Evolutionary conservation across 1,139 yeast genomes (phyloP).

Genomic region (Hyphopichia burtonii): DNA sequence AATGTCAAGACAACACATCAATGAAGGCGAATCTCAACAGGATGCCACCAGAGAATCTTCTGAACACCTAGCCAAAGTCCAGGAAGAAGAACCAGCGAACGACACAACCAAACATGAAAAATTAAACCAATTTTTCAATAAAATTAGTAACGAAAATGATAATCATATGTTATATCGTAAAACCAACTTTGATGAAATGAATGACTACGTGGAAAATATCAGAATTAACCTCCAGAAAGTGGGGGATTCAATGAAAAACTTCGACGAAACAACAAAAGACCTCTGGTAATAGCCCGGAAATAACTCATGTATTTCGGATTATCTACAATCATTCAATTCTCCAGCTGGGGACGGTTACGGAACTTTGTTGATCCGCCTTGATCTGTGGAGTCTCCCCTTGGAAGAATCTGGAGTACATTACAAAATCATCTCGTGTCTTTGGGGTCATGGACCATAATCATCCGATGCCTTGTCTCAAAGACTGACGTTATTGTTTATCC

Average conservation of each 20-base stretch:
- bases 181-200: conserved; percentile 40
- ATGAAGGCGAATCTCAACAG: conserved; percentile 15
- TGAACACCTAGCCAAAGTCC: conserved; percentile 4
- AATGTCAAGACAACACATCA: conserved; percentile 45
- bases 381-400: background rate
- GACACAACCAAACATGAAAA: conserved; percentile 5
- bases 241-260: conserved; percentile 41
- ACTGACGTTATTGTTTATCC: background rate
- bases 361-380: background rate
- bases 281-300: conserved; percentile 35
- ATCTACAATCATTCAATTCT: too few species aligned
- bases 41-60: conserved; percentile 20
- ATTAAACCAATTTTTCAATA: conserved; percentile 21
- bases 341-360: too few species aligned
- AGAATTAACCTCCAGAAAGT: conserved; percentile 31
- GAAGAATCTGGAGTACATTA: background rate
- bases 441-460: conserved; percentile 1
- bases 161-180: conserved; percentile 20
- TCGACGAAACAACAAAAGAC: conserved; percentile 38
- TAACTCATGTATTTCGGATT: too few species aligned
- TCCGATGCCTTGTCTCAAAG: background rate
- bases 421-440: background rate
- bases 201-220: conserved; percentile 36
- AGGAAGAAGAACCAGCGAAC: conserved; percentile 7
- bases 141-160: conserved; percentile 7